Conservation (phyloP, 805 yeast genomes). For the Wickerhamiella allomyrinae region DNA sequence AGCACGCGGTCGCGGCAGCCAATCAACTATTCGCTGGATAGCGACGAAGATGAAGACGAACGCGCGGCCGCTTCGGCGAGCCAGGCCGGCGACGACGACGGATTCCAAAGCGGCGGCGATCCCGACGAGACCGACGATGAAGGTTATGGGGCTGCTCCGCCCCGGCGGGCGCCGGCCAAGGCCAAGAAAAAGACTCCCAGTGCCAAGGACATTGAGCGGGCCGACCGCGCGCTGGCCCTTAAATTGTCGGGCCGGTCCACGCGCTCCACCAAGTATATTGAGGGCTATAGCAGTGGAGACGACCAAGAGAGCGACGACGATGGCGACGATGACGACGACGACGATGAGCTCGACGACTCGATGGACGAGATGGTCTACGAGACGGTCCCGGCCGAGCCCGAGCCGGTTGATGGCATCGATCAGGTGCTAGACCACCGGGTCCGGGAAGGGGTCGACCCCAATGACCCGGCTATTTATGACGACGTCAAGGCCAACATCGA, state of each 20-base stretch:
- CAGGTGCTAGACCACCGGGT: slow-evolving; percentile 43
- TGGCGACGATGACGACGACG: slow-evolving; percentile 3
- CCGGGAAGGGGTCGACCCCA: slow-evolving; percentile 15
- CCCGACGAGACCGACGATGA: slow-evolving; percentile 1
- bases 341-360: not conserved
- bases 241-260: not conserved
- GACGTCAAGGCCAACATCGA: slow-evolving; percentile 39
- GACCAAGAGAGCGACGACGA: slow-evolving; percentile 5
- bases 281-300: not conserved
- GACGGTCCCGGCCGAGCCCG: slow-evolving; percentile 14
- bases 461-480: slow-evolving; percentile 15
- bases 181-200: not conserved
- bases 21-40: slow-evolving; percentile 2
- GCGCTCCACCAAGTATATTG: not conserved
- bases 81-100: not conserved
- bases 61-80: slow-evolving; percentile 1
- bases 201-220: not conserved
- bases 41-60: slow-evolving; percentile 3
- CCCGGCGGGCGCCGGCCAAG: not conserved
- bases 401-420: slow-evolving; percentile 31
- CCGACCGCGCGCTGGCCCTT: not conserved
- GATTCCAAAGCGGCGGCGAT: not conserved
- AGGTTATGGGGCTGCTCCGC: not conserved
- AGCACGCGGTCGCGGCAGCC: slow-evolving; percentile 24
- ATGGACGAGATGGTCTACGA: slow-evolving; percentile 4